A percentile compares a stretch with the other conserved stretches of the same genome.
Evolutionary conservation across 371 early-diverging fungal species (phyloP).

Genomic region (Fennellomyces sp.): DNA sequence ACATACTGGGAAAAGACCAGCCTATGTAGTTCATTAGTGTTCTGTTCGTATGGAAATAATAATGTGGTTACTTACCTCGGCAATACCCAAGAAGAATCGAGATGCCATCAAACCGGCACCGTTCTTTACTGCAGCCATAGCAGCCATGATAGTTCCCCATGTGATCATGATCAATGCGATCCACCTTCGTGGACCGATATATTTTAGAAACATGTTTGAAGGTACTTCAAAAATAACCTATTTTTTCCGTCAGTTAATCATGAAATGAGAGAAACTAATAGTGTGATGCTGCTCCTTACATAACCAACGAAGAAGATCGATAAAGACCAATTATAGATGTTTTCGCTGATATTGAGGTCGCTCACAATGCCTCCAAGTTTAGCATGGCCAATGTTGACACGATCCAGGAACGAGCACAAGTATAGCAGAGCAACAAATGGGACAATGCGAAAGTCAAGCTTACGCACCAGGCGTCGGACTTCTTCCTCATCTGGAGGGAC

Average conservation of each 20-base stretch:
- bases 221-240: constrained; percentile 4
- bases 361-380: constrained; percentile 52
- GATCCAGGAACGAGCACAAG: constrained; percentile 54
- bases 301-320: constrained; percentile 71
- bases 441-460: constrained; percentile 17
- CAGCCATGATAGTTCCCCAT: constrained; percentile 8
- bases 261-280: not conserved
- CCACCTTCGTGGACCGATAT: constrained; percentile 61
- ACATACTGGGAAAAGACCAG: constrained; percentile 52
- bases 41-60: no score
- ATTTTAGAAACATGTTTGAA: constrained; percentile 38
- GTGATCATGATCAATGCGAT: constrained; percentile 7
- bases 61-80: constrained; percentile 14
- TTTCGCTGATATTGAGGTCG: constrained; percentile 42
- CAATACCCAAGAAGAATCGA: constrained; percentile 72
- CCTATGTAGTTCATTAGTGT: constrained; percentile 30
- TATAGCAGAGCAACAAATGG: constrained; percentile 44
- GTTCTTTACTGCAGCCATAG: constrained; percentile 32
- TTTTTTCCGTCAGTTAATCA: no score
- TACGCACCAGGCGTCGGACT: not conserved
- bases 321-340: constrained; percentile 57
- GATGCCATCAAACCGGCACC: constrained; percentile 51
- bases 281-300: no score
- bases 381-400: constrained; percentile 61
- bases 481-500: constrained; percentile 5